A percentile compares a stretch with the other conserved stretches of the same genome.
phyloP scores from a whole-genome alignment of 495 filamentous ascomycete species.

The Neurospora terricola region DNA sequence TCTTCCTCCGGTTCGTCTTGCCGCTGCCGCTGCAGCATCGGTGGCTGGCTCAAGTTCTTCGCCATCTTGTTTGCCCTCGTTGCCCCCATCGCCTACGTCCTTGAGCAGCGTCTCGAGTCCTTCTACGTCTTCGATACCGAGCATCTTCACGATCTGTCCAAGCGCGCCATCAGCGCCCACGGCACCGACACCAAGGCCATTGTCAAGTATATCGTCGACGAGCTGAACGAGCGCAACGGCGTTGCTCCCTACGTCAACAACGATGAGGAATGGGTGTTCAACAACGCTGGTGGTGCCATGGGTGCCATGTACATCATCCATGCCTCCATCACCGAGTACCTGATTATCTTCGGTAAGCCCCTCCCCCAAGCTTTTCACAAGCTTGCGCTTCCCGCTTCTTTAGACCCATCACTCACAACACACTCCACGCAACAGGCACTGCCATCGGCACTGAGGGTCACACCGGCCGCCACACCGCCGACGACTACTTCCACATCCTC shows the following conservation, averaged over 20 bases:
- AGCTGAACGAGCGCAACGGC: slow-evolving; percentile 35
- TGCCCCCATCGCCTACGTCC: slow-evolving; percentile 47
- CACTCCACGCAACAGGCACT: slow-evolving; percentile 41
- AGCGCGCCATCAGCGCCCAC: slow-evolving; percentile 53
- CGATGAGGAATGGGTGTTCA: slow-evolving; percentile 60
- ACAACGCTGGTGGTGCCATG: slow-evolving; percentile 80
- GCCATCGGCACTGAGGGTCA: slow-evolving; percentile 84
- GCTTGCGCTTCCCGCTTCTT: background rate
- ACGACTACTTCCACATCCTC: slow-evolving; percentile 91
- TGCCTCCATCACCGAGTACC: slow-evolving; percentile 63
- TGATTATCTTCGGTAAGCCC: slow-evolving; percentile 62
- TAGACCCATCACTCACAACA: background rate
- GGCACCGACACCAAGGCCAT: slow-evolving; percentile 62
- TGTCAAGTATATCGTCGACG: slow-evolving; percentile 53
- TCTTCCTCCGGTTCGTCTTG: background rate
- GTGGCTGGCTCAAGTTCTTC: slow-evolving; percentile 41
- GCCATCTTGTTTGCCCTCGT: slow-evolving; percentile 51
- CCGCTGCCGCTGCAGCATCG: slow-evolving; percentile 17
- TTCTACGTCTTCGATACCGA: slow-evolving; percentile 69
- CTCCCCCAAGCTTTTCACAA: background rate
- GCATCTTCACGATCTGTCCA: slow-evolving; percentile 58
- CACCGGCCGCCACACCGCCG: slow-evolving; percentile 74
- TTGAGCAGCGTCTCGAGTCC: slow-evolving; percentile 58
- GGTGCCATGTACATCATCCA: slow-evolving; percentile 85
- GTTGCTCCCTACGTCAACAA: slow-evolving; percentile 44